These are phyloP conservation scores for Phoma sp. DNA, from an alignment of 2,329 filamentous ascomycete genomes.

Conservation along the genomic window DNA sequence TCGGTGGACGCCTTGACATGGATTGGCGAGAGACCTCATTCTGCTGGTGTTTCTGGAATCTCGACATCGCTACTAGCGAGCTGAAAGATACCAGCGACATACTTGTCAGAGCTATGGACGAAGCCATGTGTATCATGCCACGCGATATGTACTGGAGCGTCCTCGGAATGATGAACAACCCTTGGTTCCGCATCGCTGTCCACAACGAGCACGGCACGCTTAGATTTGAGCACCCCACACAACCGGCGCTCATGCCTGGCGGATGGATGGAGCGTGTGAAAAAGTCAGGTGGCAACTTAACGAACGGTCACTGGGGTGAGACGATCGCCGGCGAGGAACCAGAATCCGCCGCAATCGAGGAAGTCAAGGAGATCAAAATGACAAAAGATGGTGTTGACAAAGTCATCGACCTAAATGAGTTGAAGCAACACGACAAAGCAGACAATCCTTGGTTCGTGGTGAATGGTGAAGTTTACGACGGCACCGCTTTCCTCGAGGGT, in stretches of 20 bases:
- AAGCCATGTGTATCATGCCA: constrained; percentile 83
- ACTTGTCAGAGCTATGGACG: constrained; percentile 87
- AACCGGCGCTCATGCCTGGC: constrained; percentile 75
- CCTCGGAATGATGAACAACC: constrained; percentile 97
- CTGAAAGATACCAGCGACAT: constrained; percentile 72
- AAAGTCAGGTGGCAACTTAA: constrained; percentile 77
- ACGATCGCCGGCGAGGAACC: constrained; percentile 61
- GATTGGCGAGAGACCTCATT: constrained; percentile 81
- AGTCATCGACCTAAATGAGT: constrained; percentile 72
- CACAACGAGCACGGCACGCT: constrained; percentile 65
- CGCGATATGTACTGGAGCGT: constrained; percentile 97
- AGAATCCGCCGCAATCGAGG: constrained; percentile 53
- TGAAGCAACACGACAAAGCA: constrained; percentile 70
- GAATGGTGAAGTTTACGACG: constrained; percentile 87
- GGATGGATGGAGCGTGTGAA: constrained; percentile 96
- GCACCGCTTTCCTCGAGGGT: constrained; percentile 76
- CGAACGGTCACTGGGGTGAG: constrained; percentile 87
- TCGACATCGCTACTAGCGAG: constrained; percentile 69
- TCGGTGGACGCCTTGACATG: constrained; percentile 79
- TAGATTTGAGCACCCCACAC: constrained; percentile 87
- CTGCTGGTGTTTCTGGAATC: constrained; percentile 92
- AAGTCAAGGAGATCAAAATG: constrained; percentile 75
- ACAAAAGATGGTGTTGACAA: constrained; percentile 70
- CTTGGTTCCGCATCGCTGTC: constrained; percentile 86
- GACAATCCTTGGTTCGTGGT: constrained; percentile 84